phyloP scores from a whole-genome alignment of 2,329 filamentous ascomycete genomes.

The Remersonia thermophila region DNA sequence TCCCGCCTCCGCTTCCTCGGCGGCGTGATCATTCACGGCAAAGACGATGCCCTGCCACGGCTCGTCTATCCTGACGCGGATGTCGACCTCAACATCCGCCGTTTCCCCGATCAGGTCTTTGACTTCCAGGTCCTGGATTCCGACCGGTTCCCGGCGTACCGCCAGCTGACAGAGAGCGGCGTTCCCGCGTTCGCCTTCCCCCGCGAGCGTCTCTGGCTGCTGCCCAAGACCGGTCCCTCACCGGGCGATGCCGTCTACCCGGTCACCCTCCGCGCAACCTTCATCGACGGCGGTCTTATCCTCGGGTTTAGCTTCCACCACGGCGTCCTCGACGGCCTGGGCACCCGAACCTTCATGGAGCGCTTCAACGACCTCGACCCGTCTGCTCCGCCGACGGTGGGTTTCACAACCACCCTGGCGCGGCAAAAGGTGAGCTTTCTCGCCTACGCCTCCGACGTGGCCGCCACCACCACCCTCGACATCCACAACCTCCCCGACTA shows the following conservation, averaged over 20 bases:
- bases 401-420: neutral
- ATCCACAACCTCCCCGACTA: neutral
- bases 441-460: neutral
- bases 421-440: neutral
- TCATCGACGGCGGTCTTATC: slow-evolving; percentile 7
- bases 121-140: neutral
- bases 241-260: slow-evolving; percentile 1
- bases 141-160: neutral
- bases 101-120: neutral
- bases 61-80: neutral
- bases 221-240: neutral
- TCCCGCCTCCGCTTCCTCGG: slow-evolving; percentile 1
- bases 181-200: slow-evolving; percentile 1
- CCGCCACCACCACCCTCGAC: neutral
- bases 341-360: neutral
- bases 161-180: neutral
- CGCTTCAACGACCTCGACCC: neutral
- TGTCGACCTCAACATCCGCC: neutral
- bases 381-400: too few species aligned
- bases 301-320: slow-evolving; percentile 8
- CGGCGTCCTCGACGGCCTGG: slow-evolving; percentile 6
- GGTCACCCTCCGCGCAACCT: neutral
- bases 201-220: slow-evolving; percentile 6
- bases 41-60: neutral
- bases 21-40: slow-evolving; percentile 3